Conservation (phyloP, 1,139 yeast genomes). For the Suhomyces terraborum region DNA sequence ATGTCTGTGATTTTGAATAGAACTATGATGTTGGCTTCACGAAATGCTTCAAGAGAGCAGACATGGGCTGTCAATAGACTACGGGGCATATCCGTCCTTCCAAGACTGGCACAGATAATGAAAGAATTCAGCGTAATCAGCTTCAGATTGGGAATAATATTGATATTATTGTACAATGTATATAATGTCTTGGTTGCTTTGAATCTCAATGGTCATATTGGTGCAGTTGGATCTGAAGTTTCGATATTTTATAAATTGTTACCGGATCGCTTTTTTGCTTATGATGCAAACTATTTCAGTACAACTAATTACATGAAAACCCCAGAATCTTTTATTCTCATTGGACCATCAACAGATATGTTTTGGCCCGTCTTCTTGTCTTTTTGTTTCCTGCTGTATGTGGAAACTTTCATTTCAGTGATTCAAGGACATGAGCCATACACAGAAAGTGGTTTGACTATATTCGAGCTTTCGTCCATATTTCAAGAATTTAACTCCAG, state of each 20-base stretch:
- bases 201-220: conserved; percentile 28
- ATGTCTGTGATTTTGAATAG: conserved; percentile 69
- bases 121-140: conserved; percentile 27
- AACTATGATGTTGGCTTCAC: conserved; percentile 65
- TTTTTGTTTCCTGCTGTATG: conserved; percentile 62
- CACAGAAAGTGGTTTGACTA: conserved; percentile 68
- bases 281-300: conserved; percentile 32
- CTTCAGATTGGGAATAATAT: conserved; percentile 39
- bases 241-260: conserved; percentile 15
- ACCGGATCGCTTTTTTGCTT: conserved; percentile 32
- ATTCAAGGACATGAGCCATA: conserved; percentile 60
- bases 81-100: conserved; percentile 14
- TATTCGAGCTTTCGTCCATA: conserved; percentile 73
- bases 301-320: conserved; percentile 35
- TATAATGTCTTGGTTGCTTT: conserved; percentile 42
- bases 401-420: conserved; percentile 70
- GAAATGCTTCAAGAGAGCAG: conserved; percentile 41
- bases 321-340: conserved; percentile 33
- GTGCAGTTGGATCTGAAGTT: conserved; percentile 4
- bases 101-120: conserved; percentile 23
- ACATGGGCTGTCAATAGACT: conserved; percentile 15
- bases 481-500: conserved; percentile 68
- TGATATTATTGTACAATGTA: conserved; percentile 34
- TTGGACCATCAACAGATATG: conserved; percentile 57
- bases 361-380: conserved; percentile 66